Base-by-base conservation (phyloP, 192 early-diverging fungal genomes). In the Helicostylum pulchrum region DNA sequence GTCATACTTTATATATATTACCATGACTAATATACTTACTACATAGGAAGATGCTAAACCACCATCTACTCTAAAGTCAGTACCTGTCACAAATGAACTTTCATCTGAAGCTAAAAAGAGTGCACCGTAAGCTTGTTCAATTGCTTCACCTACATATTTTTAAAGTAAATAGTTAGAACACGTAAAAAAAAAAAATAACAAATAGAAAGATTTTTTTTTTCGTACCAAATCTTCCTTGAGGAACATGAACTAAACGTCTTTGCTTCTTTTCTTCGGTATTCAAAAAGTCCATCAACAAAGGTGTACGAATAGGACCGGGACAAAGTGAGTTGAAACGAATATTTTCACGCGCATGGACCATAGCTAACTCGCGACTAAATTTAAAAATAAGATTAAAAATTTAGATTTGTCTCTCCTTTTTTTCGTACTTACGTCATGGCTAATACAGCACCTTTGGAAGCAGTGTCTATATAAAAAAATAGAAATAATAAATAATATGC, bases 91-190 rank as follows among this genome's bases (percentile, higher is more conserved):
- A 70, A 82, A 94, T 1, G 85, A 78, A 4, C 80, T 79, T 50
- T 94, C 92, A 66, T 91, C 87, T 43, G 88, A 90, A 1, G 90
- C 92, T 56, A 94, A 73, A 78, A 91, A 94, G n/a, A 94, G 69
- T 0, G 83, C 90, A 7, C 86, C 85, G 60, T 91, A 78, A 31
- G 92, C 92, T 72, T 90, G 85, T 71, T 94, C 92, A 64, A 94
- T 91, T 2, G 92, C 86, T 71, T 94, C 92, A 62, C 85, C 85
- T 85, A 67, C 50, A 50, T 26, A 50, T 2, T 34, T 23, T 53
- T 23, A 21, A 30, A 12, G 53, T 1, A 21, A 26, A 26, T 26
- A 2, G 26, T 26, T 26, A 26, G 26, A 26, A 26, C n/a, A n/a
- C n/a, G n/a, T n/a, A n/a, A 7, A n/a, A 19, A 53, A 32, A 64